A percentile compares a stretch with the other conserved stretches of the same genome.
phyloP scores from a whole-genome alignment of 192 early-diverging fungal species.

The Chytriomyces confervae region DNA sequence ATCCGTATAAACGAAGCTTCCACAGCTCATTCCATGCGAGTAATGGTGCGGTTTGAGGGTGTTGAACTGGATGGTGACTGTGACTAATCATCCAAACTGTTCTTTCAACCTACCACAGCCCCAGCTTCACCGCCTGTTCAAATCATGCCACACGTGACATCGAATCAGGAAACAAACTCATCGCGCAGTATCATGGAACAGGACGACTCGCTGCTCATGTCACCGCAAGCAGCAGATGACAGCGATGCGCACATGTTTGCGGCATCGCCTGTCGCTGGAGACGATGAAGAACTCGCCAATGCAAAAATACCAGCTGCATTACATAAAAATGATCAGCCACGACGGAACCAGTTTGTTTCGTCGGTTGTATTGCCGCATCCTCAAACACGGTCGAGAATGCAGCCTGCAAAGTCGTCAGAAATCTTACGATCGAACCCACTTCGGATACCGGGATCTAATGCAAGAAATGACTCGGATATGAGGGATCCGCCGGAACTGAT shows the following conservation, averaged over 20 bases:
- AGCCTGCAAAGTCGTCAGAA: too few species aligned
- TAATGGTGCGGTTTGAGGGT: neutral
- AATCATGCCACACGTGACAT: neutral
- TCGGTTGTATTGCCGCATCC: too few species aligned
- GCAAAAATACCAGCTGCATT: neutral
- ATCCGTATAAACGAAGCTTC: neutral
- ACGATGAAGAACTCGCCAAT: neutral
- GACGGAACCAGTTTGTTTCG: too few species aligned
- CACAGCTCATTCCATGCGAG: neutral
- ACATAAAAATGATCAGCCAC: too few species aligned
- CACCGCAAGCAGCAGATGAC: neutral
- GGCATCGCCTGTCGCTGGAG: neutral
- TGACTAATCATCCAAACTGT: neutral
- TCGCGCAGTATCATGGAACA: neutral
- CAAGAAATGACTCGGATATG: neutral
- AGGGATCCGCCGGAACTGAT: neutral
- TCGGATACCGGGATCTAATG: too few species aligned
- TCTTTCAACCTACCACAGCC: neutral
- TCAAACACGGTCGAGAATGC: too few species aligned
- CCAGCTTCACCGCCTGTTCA: neutral
- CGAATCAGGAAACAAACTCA: neutral
- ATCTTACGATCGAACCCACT: too few species aligned
- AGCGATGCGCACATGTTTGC: neutral
- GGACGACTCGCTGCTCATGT: neutral
- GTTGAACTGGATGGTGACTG: neutral